phyloP scores from a whole-genome alignment of 148 eudicot genomes.

The Dianthus caryophyllus region DNA sequence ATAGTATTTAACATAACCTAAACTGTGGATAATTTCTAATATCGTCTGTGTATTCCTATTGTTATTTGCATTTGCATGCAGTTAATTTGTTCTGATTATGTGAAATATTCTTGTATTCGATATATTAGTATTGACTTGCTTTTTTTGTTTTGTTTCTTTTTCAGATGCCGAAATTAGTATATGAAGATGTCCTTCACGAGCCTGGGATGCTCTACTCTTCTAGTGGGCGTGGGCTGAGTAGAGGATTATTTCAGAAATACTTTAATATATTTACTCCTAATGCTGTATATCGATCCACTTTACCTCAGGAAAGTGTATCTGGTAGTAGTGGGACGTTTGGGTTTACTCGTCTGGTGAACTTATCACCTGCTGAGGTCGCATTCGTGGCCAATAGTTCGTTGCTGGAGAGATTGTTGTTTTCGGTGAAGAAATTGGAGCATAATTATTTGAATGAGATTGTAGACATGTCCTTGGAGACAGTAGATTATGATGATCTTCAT shows the following conservation, averaged over 20 bases:
- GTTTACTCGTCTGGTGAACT: slow-evolving; percentile 67
- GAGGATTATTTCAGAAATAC: slow-evolving; percentile 51
- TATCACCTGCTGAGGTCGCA: slow-evolving; percentile 72
- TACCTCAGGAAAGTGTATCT: slow-evolving; percentile 36
- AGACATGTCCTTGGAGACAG: slow-evolving; percentile 49
- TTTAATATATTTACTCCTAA: slow-evolving; percentile 74
- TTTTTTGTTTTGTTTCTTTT: too few species aligned
- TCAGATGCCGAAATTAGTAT: slow-evolving; percentile 83
- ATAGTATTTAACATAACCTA: not conserved
- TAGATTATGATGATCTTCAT: slow-evolving; percentile 46
- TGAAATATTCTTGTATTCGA: not conserved
- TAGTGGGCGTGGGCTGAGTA: slow-evolving; percentile 42
- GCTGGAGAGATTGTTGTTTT: slow-evolving; percentile 80
- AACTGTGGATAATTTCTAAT: not conserved
- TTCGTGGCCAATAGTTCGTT: slow-evolving; percentile 66
- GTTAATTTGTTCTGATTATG: not conserved
- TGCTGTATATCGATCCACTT: slow-evolving; percentile 46
- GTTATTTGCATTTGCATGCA: not conserved
- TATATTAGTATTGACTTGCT: slow-evolving; percentile 1
- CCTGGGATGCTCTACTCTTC: slow-evolving; percentile 39
- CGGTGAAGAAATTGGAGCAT: slow-evolving; percentile 47
- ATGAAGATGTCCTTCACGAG: slow-evolving; percentile 46
- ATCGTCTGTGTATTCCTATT: not conserved
- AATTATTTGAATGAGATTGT: slow-evolving; percentile 47
- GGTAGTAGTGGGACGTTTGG: slow-evolving; percentile 63